Conservation (phyloP, 805 yeast genomes). For the Kuraishia ogatae region DNA sequence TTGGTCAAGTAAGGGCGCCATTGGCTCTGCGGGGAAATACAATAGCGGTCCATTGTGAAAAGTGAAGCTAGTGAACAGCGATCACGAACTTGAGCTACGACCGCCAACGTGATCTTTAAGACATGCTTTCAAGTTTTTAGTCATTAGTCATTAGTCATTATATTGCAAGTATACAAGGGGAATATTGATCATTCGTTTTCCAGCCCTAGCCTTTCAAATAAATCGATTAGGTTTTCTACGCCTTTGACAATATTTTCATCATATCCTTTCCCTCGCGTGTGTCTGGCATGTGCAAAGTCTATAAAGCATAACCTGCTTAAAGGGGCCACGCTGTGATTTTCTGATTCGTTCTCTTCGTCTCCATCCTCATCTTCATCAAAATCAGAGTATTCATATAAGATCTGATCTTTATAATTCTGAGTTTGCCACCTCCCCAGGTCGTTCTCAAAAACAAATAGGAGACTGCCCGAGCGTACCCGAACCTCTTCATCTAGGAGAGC, state of each 20-base stretch:
- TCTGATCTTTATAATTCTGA: constrained; percentile 29
- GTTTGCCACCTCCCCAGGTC: constrained; percentile 46
- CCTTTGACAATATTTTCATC: constrained; percentile 72
- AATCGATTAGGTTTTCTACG: constrained; percentile 45
- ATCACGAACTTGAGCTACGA: no score
- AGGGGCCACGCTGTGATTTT: constrained; percentile 15
- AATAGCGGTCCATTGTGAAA: no score
- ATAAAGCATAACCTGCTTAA: constrained; percentile 61
- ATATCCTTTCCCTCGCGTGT: constrained; percentile 52
- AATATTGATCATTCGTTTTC: neutral
- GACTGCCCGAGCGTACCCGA: constrained; percentile 61
- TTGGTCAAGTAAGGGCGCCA: no score
- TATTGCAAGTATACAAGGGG: neutral
- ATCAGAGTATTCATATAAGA: constrained; percentile 21
- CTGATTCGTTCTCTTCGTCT: constrained; percentile 19
- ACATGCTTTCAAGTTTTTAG: no score
- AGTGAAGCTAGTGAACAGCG: no score
- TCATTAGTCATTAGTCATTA: neutral
- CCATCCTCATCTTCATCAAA: constrained; percentile 24
- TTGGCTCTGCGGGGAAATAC: no score
- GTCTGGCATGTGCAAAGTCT: constrained; percentile 84
- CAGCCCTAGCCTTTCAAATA: neutral
- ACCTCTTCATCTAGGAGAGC: constrained; percentile 56
- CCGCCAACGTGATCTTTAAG: no score
- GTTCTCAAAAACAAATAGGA: constrained; percentile 68